Percentiles rank a stretch among this genome's conserved stretches.
These are phyloP conservation scores for Erysimum cheiri DNA, from an alignment of 441 rosid genomes.

Conservation along the genomic window DNA sequence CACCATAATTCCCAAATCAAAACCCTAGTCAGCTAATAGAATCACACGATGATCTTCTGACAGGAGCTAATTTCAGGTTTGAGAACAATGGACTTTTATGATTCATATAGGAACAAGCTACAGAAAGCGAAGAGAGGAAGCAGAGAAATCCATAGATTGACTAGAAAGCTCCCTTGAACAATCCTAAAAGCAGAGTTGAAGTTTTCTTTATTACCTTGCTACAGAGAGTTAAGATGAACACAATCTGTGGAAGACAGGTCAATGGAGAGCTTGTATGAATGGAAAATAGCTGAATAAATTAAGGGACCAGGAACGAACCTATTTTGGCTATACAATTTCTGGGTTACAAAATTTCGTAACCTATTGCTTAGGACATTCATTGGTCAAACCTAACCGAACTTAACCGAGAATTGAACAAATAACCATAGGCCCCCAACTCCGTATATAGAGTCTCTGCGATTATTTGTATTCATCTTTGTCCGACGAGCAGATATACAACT, in stretches of 20 bases:
- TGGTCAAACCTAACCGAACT: no score
- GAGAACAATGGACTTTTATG: not conserved
- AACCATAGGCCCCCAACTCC: no score
- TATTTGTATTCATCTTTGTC: no score
- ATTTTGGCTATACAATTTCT: no score
- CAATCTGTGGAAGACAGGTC: slow-evolving; percentile 1
- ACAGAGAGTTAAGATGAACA: not conserved
- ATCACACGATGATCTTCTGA: not conserved
- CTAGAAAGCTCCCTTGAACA: not conserved
- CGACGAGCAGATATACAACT: no score
- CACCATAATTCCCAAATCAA: not conserved
- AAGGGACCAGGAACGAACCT: not conserved
- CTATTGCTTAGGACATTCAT: no score
- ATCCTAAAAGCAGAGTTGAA: slow-evolving; percentile 5
- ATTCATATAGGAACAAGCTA: not conserved
- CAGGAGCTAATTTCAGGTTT: not conserved
- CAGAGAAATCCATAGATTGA: slow-evolving; percentile 2
- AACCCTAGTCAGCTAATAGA: no score
- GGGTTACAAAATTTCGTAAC: no score
- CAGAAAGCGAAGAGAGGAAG: not conserved
- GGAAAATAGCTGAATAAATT: not conserved
- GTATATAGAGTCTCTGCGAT: no score
- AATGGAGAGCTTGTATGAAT: slow-evolving; percentile 9
- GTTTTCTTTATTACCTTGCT: slow-evolving; percentile 7
- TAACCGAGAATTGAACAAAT: no score